These are phyloP conservation scores for Stylosanthes scabra DNA, from an alignment of 331 rosid species.

Conservation along the genomic window DNA sequence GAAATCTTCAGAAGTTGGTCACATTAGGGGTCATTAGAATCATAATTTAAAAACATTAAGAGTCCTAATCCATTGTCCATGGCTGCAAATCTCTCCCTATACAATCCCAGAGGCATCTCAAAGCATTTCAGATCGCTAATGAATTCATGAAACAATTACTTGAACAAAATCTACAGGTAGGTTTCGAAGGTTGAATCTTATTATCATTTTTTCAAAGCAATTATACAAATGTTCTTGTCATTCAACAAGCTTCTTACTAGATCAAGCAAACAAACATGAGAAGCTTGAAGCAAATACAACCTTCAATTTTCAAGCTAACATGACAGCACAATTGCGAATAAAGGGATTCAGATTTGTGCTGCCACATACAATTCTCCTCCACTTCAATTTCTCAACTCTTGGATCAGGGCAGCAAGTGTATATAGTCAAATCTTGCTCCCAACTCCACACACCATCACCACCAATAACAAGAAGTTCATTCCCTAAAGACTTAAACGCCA, in stretches of 20 bases:
- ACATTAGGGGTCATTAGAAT: no score
- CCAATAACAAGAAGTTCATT: constrained; percentile 78
- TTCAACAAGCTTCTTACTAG: constrained; percentile 25
- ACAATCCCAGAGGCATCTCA: background rate
- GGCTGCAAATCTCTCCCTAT: no score
- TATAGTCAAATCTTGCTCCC: constrained; percentile 41
- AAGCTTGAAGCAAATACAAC: constrained; percentile 2
- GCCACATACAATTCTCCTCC: constrained; percentile 62
- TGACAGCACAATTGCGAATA: constrained; percentile 78
- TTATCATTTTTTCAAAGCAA: background rate
- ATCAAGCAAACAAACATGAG: background rate
- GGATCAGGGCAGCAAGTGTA: constrained; percentile 75
- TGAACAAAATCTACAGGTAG: background rate
- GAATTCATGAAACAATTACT: background rate
- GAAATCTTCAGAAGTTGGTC: no score
- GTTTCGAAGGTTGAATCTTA: constrained; percentile 10
- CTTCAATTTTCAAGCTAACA: constrained; percentile 50
- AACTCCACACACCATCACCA: constrained; percentile 30
- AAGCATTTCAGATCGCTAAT: no score
- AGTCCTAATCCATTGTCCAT: no score
- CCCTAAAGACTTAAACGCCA: constrained; percentile 86
- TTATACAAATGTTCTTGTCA: background rate
- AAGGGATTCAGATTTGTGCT: constrained; percentile 54
- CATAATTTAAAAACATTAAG: no score
- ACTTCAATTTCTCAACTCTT: constrained; percentile 48